Percentiles rank a stretch among this genome's conserved stretches.
These are phyloP conservation scores for Juncus effusus DNA, from an alignment of 176 grass and related monocot genomes.

Conservation along the genomic window DNA sequence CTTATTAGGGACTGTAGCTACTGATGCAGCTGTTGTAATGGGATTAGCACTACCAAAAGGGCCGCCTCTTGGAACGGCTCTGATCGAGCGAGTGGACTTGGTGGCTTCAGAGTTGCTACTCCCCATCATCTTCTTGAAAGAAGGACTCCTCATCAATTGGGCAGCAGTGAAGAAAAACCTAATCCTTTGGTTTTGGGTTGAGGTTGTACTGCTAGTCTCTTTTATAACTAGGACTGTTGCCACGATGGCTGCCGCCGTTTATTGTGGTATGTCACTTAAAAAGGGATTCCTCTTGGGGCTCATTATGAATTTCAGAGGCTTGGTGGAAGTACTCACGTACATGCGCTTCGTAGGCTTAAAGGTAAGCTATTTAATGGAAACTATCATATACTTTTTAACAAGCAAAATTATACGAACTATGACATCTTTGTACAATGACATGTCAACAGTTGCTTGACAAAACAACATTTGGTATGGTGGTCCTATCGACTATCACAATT, in stretches of 20 bases:
- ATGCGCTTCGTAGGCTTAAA: not conserved
- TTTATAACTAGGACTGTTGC: conserved; percentile 9
- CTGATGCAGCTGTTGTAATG: conserved; percentile 14
- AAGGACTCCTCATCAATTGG: conserved; percentile 11
- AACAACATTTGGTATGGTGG: conserved; percentile 1
- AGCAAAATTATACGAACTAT: not conserved
- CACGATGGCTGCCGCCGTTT: not conserved
- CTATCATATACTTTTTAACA: conserved; percentile 23
- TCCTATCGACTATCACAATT: not conserved
- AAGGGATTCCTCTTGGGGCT: conserved; percentile 27
- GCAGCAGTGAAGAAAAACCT: not conserved
- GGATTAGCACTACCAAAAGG: conserved; percentile 30
- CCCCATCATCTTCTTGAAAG: conserved; percentile 19
- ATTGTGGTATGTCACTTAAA: conserved; percentile 3
- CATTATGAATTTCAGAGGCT: conserved; percentile 31
- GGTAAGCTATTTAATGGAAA: not conserved
- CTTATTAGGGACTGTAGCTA: not conserved
- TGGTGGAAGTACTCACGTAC: conserved; percentile 23
- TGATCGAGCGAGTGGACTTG: conserved; percentile 14
- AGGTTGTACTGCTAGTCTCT: not conserved
- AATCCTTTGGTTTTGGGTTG: not conserved
- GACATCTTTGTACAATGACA: too few species aligned
- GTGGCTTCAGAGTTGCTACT: conserved; percentile 19
- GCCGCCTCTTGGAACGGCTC: conserved; percentile 17
- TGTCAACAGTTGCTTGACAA: conserved; percentile 14